Percentiles rank a stretch among this genome's conserved stretches.
Evolutionary conservation across 345 rosid genomes (phyloP).

Genomic region (Arabis alpina): DNA sequence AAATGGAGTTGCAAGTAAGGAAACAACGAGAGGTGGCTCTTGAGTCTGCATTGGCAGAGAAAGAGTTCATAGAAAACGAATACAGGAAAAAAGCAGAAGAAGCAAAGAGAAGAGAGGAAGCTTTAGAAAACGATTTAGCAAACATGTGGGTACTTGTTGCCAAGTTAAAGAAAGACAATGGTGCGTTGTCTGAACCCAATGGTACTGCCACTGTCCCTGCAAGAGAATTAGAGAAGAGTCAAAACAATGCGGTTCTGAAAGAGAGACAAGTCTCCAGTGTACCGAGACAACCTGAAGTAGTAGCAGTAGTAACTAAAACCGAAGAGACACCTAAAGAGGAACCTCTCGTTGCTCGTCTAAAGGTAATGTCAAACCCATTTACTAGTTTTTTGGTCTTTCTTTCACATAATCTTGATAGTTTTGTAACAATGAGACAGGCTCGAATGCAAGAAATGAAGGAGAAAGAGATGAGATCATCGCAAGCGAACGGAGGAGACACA

Average conservation of each 20-base stretch:
- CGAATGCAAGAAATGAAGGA: slow-evolving; percentile 99
- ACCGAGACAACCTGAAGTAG: slow-evolving; percentile 50
- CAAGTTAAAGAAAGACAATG: slow-evolving; percentile 84
- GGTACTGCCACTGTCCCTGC: slow-evolving; percentile 45
- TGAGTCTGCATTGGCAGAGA: slow-evolving; percentile 86
- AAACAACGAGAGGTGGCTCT: slow-evolving; percentile 87
- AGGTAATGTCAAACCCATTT: no score
- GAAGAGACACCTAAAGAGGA: slow-evolving; percentile 76
- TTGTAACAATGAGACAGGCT: slow-evolving; percentile 59
- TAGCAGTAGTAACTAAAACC: slow-evolving; percentile 30
- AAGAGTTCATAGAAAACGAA: slow-evolving; percentile 81
- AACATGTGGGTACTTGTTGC: slow-evolving; percentile 99
- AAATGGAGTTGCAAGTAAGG: slow-evolving; percentile 87
- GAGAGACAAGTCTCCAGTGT: slow-evolving; percentile 58
- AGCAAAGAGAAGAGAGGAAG: slow-evolving; percentile 87
- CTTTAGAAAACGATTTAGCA: slow-evolving; percentile 94
- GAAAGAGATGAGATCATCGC: slow-evolving; percentile 72
- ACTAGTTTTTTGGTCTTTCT: no score
- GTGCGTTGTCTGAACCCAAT: slow-evolving; percentile 47
- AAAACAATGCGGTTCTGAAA: slow-evolving; percentile 47
- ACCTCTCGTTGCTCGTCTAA: slow-evolving; percentile 87
- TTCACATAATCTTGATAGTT: no score
- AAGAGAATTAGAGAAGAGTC: slow-evolving; percentile 44
- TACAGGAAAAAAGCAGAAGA: slow-evolving; percentile 83
- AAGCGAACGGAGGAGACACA: slow-evolving; percentile 79